Conservation (phyloP, 768 basidiomycete genomes). For the Lentinula lateritia region DNA sequence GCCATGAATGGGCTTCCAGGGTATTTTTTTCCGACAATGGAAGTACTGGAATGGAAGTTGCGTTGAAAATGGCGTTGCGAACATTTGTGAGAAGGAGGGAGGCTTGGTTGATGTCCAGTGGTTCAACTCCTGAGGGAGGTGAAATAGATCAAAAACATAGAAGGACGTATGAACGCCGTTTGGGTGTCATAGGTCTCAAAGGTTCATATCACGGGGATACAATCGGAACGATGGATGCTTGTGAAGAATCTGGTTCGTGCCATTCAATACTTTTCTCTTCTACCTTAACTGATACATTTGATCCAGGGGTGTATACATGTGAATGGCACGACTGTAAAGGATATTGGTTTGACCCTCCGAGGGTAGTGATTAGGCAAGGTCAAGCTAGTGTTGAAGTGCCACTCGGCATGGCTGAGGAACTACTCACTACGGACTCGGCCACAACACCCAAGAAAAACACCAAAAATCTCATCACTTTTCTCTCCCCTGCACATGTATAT, state of each 20-base stretch:
- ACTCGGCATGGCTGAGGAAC: conserved; percentile 5
- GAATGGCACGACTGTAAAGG: conserved; percentile 96
- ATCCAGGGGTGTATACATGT: conserved; percentile 70
- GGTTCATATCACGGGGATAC: conserved; percentile 99
- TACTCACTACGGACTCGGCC: conserved; percentile 20
- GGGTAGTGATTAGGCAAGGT: conserved; percentile 64
- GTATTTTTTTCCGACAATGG: conserved; percentile 95
- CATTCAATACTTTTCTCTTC: background rate
- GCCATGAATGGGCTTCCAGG: conserved; percentile 84
- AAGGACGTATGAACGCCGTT: conserved; percentile 32
- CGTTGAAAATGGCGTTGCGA: conserved; percentile 92
- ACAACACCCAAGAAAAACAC: conserved; percentile 18
- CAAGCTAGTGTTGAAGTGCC: conserved; percentile 50
- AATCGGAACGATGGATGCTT: conserved; percentile 95
- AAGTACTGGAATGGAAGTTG: conserved; percentile 96
- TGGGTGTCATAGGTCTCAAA: conserved; percentile 80
- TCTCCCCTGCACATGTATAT: conserved; percentile 59
- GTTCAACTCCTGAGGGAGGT: background rate
- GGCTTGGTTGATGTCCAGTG: background rate
- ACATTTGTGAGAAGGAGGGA: conserved; percentile 44
- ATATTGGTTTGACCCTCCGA: conserved; percentile 90
- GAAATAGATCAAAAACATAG: conserved; percentile 14
- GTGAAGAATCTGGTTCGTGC: conserved; percentile 51
- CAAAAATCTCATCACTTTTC: conserved; percentile 13
- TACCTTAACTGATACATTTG: background rate